Evolutionary conservation across 116 monocot genomes (phyloP).

Genomic region (Trichopus zeylanicus): DNA sequence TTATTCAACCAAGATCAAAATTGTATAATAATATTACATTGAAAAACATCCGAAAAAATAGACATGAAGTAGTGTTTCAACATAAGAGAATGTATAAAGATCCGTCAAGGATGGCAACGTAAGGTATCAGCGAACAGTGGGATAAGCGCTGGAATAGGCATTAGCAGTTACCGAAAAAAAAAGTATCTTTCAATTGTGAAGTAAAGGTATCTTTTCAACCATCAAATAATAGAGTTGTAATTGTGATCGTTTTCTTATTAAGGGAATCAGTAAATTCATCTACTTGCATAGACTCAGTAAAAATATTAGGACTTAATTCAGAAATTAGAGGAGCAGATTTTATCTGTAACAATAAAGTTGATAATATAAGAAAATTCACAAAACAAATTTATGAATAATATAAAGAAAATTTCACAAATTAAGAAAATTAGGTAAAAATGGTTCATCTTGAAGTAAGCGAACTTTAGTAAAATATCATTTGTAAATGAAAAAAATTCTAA

Average conservation of each 20-base stretch:
- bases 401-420: too few relatives aligned
- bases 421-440: slow-evolving; percentile 2
- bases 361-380: background rate
- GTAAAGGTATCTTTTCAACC: slow-evolving; percentile 22
- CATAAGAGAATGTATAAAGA: too few relatives aligned
- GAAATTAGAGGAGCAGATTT: slow-evolving; percentile 76
- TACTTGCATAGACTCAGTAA: slow-evolving; percentile 79
- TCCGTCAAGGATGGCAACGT: too few relatives aligned
- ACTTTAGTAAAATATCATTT: slow-evolving; percentile 95
- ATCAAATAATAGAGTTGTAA: slow-evolving; percentile 70
- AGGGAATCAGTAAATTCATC: slow-evolving; percentile 36
- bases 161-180: too few relatives aligned
- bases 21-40: too few relatives aligned
- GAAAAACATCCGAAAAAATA: too few relatives aligned
- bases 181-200: too few relatives aligned
- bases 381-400: background rate
- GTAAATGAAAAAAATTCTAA: slow-evolving; percentile 91
- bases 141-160: too few relatives aligned
- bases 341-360: slow-evolving; percentile 39
- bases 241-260: slow-evolving; percentile 57
- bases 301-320: slow-evolving; percentile 88
- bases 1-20: too few relatives aligned
- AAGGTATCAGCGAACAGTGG: too few relatives aligned
- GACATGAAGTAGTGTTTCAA: too few relatives aligned
- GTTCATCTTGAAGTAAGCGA: slow-evolving; percentile 86